Percentiles rank a stretch among this genome's conserved stretches.
Evolutionary conservation across 176 grass and related monocot genomes (phyloP).

Genomic region (Oryza australiensis): DNA sequence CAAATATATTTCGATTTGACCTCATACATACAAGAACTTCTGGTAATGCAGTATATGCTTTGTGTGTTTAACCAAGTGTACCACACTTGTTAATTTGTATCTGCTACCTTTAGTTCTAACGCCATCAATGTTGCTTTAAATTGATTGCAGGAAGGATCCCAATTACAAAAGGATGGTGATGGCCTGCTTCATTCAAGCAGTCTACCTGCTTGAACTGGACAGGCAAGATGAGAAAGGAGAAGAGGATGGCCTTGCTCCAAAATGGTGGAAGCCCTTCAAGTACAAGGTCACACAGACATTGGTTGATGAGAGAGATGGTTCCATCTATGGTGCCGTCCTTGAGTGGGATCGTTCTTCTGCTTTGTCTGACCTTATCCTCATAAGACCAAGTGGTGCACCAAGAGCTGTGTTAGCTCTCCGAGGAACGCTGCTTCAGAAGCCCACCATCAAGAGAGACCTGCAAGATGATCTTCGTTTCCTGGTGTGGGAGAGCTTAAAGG

Average conservation of each 20-base stretch:
- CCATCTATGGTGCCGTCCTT: conserved; percentile 78
- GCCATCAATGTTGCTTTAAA: conserved; percentile 7
- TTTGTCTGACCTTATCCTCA: conserved; percentile 62
- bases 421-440: conserved; percentile 73
- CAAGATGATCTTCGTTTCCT: conserved; percentile 87
- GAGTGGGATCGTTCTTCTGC: conserved; percentile 89
- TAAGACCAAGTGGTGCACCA: conserved; percentile 73
- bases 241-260: conserved; percentile 68
- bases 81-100: not conserved
- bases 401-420: conserved; percentile 73
- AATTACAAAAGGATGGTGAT: conserved; percentile 90
- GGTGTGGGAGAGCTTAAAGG: conserved; percentile 81
- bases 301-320: conserved; percentile 78
- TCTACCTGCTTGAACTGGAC: conserved; percentile 88
- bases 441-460: conserved; percentile 74
- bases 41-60: not conserved
- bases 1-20: not conserved
- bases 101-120: not conserved
- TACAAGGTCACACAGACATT: conserved; percentile 74
- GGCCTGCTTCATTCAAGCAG: conserved; percentile 92
- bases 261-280: conserved; percentile 96
- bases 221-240: conserved; percentile 70
- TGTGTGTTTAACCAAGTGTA: not conserved
- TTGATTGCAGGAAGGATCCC: conserved; percentile 83
- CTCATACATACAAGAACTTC: not conserved